Conservation (phyloP, 1,139 yeast species). For the Oligophagozyma castellii region DNA sequence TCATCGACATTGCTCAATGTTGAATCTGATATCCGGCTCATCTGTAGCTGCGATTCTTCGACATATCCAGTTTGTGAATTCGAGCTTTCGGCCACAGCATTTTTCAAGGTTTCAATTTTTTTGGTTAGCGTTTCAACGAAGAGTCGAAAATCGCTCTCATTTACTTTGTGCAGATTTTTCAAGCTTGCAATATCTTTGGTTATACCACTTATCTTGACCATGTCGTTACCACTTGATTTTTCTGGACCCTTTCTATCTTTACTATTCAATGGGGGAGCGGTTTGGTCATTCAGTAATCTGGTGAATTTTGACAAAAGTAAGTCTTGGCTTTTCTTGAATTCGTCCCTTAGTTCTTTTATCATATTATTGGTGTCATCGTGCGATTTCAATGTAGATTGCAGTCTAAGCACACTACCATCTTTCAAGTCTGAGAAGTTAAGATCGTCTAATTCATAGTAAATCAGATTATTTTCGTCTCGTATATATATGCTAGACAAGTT, state of each 20-base stretch:
- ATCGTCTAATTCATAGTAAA: slow-evolving; percentile 76
- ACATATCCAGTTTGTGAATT: slow-evolving; percentile 50
- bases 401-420: slow-evolving; percentile 42
- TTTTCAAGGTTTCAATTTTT: no score
- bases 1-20: slow-evolving; percentile 78
- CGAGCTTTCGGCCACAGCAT: no score
- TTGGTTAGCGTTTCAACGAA: no score
- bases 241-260: not conserved
- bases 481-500: slow-evolving; percentile 74
- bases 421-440: slow-evolving; percentile 42
- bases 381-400: slow-evolving; percentile 4
- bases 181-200: no score
- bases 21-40: slow-evolving; percentile 65
- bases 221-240: no score
- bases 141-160: no score
- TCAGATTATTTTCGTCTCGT: slow-evolving; percentile 43
- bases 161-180: no score
- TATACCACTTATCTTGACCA: no score
- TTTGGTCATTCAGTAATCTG: slow-evolving; percentile 1
- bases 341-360: slow-evolving; percentile 2
- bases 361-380: slow-evolving; percentile 1
- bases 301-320: no score
- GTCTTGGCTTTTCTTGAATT: slow-evolving; percentile 3
- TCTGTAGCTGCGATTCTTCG: slow-evolving; percentile 59
- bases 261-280: not conserved